Conservation (phyloP, 2,329 filamentous ascomycete genomes). For the Cladosporium sp. region DNA sequence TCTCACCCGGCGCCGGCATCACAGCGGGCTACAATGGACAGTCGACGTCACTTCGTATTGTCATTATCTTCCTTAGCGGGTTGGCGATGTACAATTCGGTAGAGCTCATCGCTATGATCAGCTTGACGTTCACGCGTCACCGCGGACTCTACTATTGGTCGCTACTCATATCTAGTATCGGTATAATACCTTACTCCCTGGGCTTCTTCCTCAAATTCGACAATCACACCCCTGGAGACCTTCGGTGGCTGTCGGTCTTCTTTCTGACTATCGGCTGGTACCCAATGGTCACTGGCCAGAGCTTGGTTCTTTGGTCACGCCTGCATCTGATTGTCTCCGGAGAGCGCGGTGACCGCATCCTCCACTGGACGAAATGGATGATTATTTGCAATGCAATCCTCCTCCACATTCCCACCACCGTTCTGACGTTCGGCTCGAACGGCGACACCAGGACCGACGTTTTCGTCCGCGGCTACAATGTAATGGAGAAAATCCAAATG, state of each 20-base stretch:
- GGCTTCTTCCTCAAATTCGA: conserved; percentile 44
- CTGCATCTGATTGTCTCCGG: conserved; percentile 50
- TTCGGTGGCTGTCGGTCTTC: conserved; percentile 19
- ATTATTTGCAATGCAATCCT: conserved; percentile 51
- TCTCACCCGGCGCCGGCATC: conserved; percentile 22
- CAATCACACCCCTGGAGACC: conserved; percentile 30
- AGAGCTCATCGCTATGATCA: conserved; percentile 42
- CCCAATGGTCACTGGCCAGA: conserved; percentile 56
- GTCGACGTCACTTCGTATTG: conserved; percentile 22
- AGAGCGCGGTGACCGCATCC: conserved; percentile 39
- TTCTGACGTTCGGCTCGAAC: conserved; percentile 51
- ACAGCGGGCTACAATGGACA: conserved; percentile 24
- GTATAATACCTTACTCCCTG: conserved; percentile 42
- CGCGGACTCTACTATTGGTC: conserved; percentile 47
- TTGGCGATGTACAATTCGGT: conserved; percentile 35
- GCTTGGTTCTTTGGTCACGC: conserved; percentile 56
- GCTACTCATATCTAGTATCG: conserved; percentile 37
- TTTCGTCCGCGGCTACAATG: conserved; percentile 35
- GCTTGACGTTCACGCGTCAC: conserved; percentile 43
- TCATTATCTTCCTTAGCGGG: conserved; percentile 27
- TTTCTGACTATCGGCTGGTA: conserved; percentile 49
- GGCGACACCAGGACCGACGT: conserved; percentile 18
- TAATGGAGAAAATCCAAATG: conserved; percentile 43
- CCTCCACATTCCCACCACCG: conserved; percentile 48
- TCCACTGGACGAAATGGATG: conserved; percentile 50